Base-by-base conservation (phyloP, 352 stramenopile species). In the Globisporangium takayamanum region DNA sequence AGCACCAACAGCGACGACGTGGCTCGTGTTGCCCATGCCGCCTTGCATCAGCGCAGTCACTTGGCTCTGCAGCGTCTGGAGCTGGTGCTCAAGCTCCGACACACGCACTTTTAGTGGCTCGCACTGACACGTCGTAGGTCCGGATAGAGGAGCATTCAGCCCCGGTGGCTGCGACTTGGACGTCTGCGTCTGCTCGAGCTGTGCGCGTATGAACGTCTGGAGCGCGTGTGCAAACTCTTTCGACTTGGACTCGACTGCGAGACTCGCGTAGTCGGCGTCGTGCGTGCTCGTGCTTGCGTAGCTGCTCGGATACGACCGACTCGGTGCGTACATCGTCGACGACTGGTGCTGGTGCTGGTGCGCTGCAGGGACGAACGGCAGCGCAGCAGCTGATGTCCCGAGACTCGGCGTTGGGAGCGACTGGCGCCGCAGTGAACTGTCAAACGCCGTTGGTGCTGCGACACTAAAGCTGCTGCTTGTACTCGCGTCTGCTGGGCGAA, bases 171-270 rank as follows among this genome's bases (percentile, higher is more conserved):
- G 54, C 53, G 41, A 44, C n/a, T 65, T 58, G 37, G 36, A 39
- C n/a, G 30, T 2, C 26, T 41, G 53, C 25, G 65, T 22, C 57
- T 71, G 59, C 20, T 73, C 74, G 15, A 88, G 39, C 2, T 78
- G 69, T 28, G 68, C 60, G 11, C 72, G 53, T 0, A 89, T 68
- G 15, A 89, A 70, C 14, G 79, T 67, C 49, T 87, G 77, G 18
- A 89, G 60, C 25, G 80, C 80, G n/a, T 72, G 50, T 28, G 80
- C 78, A 14, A 89, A 72, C 63, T 89, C 78, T 7, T 65, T 63
- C 30, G 73, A 75, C 61, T 89, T 89, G 44, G 62, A 66, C 22
- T 78, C 66, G 18, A 89, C 72, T 39, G 74, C 62, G 0, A 55
- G 42, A 18, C 56, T 55, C 47, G 51, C 58, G 36, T 25, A 16